phyloP scores from a whole-genome alignment of 805 yeast species.

The Cyberlindnera amylophila region DNA sequence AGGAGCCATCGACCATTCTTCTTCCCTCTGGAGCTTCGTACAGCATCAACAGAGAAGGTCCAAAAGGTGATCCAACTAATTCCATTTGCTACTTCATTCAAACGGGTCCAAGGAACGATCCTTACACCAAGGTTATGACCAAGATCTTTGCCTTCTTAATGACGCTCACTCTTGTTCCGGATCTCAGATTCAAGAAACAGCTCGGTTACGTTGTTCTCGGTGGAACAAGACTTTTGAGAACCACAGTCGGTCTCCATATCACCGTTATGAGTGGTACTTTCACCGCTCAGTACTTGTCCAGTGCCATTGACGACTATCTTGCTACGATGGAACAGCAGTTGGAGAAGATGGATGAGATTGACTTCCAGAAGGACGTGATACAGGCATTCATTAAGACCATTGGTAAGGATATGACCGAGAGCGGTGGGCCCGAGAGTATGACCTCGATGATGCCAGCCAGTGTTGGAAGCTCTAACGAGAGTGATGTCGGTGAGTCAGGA shows the following conservation, averaged over 20 bases:
- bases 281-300: constrained; percentile 38
- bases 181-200: constrained; percentile 51
- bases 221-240: constrained; percentile 48
- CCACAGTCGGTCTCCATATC: constrained; percentile 56
- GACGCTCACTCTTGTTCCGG: constrained; percentile 39
- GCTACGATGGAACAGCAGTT: constrained; percentile 36
- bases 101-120: constrained; percentile 44
- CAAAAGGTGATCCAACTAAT: constrained; percentile 46
- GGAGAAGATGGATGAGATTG: constrained; percentile 28
- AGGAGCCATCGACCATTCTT: constrained; percentile 36
- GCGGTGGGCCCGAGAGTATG: constrained; percentile 34
- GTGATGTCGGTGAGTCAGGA: constrained; percentile 25
- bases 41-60: constrained; percentile 32
- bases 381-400: constrained; percentile 34
- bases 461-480: constrained; percentile 32
- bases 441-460: constrained; percentile 33
- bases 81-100: constrained; percentile 54
- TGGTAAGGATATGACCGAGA: constrained; percentile 14
- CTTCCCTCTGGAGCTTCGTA: constrained; percentile 37
- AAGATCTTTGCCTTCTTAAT: constrained; percentile 45
- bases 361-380: constrained; percentile 35
- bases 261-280: constrained; percentile 50
- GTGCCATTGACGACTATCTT: constrained; percentile 46
- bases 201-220: constrained; percentile 61
- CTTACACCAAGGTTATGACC: constrained; percentile 36